phyloP scores from a whole-genome alignment of 495 filamentous ascomycete genomes.

The Xylaria telfairii region DNA sequence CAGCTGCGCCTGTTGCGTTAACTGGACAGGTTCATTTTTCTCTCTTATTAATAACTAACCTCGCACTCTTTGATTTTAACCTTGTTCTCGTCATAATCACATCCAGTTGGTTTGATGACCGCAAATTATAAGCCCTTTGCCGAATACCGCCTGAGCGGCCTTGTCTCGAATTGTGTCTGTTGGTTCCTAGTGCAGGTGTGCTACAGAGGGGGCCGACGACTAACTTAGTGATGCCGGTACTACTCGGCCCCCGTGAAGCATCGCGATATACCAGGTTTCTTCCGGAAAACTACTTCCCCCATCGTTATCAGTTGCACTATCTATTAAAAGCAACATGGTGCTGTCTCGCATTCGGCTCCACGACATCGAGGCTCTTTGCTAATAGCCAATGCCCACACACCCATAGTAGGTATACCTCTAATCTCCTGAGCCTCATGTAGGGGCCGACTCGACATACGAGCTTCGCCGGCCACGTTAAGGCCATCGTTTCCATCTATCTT shows the following conservation, averaged over 20 bases:
- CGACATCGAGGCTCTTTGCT: neutral
- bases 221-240: neutral
- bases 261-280: neutral
- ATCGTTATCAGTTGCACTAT: neutral
- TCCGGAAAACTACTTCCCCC: neutral
- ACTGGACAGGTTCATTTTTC: too few species aligned
- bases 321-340: neutral
- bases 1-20: too few species aligned
- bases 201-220: slow-evolving; percentile 2
- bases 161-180: neutral
- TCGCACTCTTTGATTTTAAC: neutral
- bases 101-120: neutral
- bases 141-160: neutral
- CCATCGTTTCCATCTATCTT: neutral
- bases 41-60: neutral
- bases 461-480: neutral
- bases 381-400: slow-evolving; percentile 9
- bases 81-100: neutral
- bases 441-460: neutral
- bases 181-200: neutral
- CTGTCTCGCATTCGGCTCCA: neutral
- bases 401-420: neutral
- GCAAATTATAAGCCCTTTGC: neutral
- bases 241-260: slow-evolving; percentile 4
- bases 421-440: neutral